Evolutionary conservation across 768 basidiomycete species (phyloP).

Genomic region (Dioszegia crocea): DNA sequence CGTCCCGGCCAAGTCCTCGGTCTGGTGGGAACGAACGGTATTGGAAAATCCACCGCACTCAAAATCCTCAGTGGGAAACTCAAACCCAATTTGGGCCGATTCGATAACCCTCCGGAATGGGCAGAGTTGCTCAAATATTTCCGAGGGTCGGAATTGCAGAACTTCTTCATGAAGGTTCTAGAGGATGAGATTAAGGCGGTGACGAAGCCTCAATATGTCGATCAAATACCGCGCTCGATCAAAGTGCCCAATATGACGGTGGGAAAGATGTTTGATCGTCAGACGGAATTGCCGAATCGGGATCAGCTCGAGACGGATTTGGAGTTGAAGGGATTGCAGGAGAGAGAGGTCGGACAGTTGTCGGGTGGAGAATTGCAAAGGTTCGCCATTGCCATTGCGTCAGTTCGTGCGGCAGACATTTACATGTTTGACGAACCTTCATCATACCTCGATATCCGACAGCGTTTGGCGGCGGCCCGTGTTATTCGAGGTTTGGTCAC

Average conservation of each 20-base stretch:
- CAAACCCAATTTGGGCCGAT: slow-evolving; percentile 95
- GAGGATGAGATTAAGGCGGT: slow-evolving; percentile 98
- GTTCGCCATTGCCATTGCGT: slow-evolving; percentile 97
- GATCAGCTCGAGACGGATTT: slow-evolving; percentile 77
- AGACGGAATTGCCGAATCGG: slow-evolving; percentile 74
- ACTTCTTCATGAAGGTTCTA: slow-evolving; percentile 98
- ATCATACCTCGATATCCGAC: slow-evolving; percentile 93
- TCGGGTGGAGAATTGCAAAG: slow-evolving; percentile 97
- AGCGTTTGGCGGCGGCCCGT: slow-evolving; percentile 89
- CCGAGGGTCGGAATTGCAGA: slow-evolving; percentile 96
- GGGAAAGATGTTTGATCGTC: slow-evolving; percentile 83
- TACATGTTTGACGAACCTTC: slow-evolving; percentile 73
- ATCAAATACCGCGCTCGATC: slow-evolving; percentile 94
- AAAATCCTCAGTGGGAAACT: slow-evolving; percentile 95
- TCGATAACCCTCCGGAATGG: slow-evolving; percentile 99
- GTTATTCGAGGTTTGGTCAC: slow-evolving; percentile 83
- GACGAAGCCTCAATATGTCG: slow-evolving; percentile 99
- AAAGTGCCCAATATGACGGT: slow-evolving; percentile 79
- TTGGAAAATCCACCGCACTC: slow-evolving; percentile 95
- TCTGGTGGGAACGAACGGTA: slow-evolving; percentile 97
- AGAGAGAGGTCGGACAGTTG: slow-evolving; percentile 76
- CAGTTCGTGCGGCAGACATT: slow-evolving; percentile 90
- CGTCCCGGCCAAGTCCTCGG: slow-evolving; percentile 98
- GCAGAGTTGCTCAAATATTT: slow-evolving; percentile 97
- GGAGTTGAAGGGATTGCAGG: slow-evolving; percentile 78